Conservation (phyloP, 192 early-diverging fungal species). For the Paraglomus brasilianum region DNA sequence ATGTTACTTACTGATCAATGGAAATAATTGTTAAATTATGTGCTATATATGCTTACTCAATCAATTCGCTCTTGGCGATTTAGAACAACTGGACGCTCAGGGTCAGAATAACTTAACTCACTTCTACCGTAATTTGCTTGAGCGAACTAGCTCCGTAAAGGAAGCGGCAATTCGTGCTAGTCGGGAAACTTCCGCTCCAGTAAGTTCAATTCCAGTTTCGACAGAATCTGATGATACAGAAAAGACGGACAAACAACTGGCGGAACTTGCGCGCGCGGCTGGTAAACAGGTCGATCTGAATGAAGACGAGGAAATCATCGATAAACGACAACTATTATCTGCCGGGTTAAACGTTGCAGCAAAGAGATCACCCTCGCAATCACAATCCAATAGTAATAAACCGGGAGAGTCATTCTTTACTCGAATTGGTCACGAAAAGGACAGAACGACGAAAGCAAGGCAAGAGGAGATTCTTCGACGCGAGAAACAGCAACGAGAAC, state of each 20-base stretch:
- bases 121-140: constrained; percentile 61
- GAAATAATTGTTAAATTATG: neutral
- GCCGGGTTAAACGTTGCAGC: constrained; percentile 65
- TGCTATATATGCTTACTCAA: neutral
- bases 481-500: constrained; percentile 34
- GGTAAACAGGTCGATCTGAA: constrained; percentile 55
- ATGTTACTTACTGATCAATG: no score
- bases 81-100: constrained; percentile 30
- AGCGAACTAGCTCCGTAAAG: constrained; percentile 44
- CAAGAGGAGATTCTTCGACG: constrained; percentile 29
- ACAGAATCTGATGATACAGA: constrained; percentile 14
- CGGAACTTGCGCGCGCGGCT: constrained; percentile 39
- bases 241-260: constrained; percentile 36
- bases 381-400: constrained; percentile 39
- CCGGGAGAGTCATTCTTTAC: constrained; percentile 24
- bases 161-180: constrained; percentile 39
- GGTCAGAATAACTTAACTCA: constrained; percentile 39
- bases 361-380: constrained; percentile 33
- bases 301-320: constrained; percentile 73
- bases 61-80: neutral
- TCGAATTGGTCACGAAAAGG: constrained; percentile 22
- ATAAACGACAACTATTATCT: constrained; percentile 66
- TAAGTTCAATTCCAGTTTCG: constrained; percentile 4
- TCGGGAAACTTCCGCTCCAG: constrained; percentile 11
- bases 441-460: neutral